Percentiles rank a stretch among this genome's conserved stretches.
Conservation (phyloP, 805 yeast species). For the Wickerhamiella azyma region DNA sequence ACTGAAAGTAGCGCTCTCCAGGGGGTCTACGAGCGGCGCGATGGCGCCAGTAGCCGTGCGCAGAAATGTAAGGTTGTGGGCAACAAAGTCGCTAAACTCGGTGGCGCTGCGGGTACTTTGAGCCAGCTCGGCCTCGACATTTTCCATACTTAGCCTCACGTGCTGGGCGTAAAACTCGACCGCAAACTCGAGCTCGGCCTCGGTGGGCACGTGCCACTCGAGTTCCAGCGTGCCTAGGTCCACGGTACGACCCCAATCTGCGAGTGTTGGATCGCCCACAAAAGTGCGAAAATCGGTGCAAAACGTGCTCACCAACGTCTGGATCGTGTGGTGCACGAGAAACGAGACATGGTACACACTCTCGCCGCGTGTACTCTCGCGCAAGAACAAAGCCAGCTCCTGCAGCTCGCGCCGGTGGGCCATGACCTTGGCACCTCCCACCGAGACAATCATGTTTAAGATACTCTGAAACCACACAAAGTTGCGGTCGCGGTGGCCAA, state of each 20-base stretch:
- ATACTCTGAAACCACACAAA: conserved; percentile 59
- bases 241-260: conserved; percentile 31
- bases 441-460: conserved; percentile 55
- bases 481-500: conserved; percentile 64
- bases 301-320: conserved; percentile 43
- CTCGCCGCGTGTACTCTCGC: conserved; percentile 45
- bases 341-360: conserved; percentile 48
- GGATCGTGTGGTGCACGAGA: conserved; percentile 52
- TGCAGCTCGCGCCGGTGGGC: conserved; percentile 33
- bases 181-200: conserved; percentile 45
- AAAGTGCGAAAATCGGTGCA: conserved; percentile 16
- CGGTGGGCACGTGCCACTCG: conserved; percentile 63
- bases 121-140: conserved; percentile 18
- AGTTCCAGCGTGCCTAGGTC: conserved; percentile 30
- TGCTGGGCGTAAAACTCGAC: conserved; percentile 41
- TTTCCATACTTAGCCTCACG: conserved; percentile 21
- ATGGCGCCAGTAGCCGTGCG: conserved; percentile 55
- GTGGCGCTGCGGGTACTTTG: conserved; percentile 19
- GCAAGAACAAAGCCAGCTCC: conserved; percentile 33
- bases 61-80: conserved; percentile 41
- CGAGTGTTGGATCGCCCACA: conserved; percentile 19
- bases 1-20: background rate
- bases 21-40: conserved; percentile 52
- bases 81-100: conserved; percentile 37
- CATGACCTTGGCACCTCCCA: conserved; percentile 43